Evolutionary conservation across 768 basidiomycete species (phyloP), one percentile per base, ranked within the genome.

Genomic region (Porpolomopsis calyptriformis): DNA sequence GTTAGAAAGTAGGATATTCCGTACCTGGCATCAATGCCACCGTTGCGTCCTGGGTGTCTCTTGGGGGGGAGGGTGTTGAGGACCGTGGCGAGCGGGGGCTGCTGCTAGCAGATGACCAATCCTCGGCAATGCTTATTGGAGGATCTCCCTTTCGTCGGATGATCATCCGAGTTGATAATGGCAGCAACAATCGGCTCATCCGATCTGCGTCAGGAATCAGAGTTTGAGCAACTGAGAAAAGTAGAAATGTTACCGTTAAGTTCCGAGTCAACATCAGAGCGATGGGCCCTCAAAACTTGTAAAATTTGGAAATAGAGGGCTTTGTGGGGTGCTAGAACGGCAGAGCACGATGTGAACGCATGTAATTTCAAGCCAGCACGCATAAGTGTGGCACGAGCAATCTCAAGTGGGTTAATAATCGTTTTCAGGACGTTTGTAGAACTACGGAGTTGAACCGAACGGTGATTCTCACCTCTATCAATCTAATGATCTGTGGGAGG

Each of bases 261-360:
- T 35, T 56, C 38, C 4, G 53, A 47, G 54, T 66, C 64, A 42
- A 66, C 47, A 40, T 60, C 42, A 24, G 48, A 48, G 8, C 62
- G 56, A 24, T 65, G 68, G 40, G 60, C 58, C 50, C 67, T 60
- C 10, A 73, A 55, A 52, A 69, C 59, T 34, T 63, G 60, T 34
- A 79, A 62, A 46, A 77, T 58, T 50, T 65, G 66, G 55, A 74
- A 65, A 59, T 78, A 79, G 12, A 65, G 67, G 31, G 60, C 55
- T 60, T 76, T 78, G 60, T 68, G 64, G 9, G 62, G 64, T 33
- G 60, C 52, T 22, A 69, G 55, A 44, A 59, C 53, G 23, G 63
- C 51, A 18, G 70, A 59, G 54, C 76, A 77, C 37, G 65, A 59
- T 26, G 66, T 66, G 57, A 75, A 76, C 37, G 62, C 60, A 51